Conservation (phyloP, 441 rosid species). For the Populus hybrid region DNA sequence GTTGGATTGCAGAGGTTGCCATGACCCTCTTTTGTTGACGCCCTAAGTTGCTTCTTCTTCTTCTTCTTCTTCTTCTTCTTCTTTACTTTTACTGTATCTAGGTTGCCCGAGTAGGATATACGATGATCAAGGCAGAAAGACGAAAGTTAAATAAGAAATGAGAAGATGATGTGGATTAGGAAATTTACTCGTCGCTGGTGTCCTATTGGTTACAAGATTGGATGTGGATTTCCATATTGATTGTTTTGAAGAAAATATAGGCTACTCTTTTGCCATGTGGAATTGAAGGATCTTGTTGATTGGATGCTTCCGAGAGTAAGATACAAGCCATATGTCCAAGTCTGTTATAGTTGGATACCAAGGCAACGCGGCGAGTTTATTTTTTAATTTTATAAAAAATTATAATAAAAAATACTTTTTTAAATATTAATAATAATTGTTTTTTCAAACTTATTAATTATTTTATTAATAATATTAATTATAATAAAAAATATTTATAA, state of each 20-base stretch:
- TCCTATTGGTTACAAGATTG: conserved; percentile 39
- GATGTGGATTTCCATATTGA: conserved; percentile 42
- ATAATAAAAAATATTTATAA: no score
- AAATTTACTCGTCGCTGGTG: conserved; percentile 46
- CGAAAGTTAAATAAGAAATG: conserved; percentile 31
- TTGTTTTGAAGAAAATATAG: conserved; percentile 15
- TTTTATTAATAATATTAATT: no score
- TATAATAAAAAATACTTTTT: no score
- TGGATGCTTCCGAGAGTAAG: background rate
- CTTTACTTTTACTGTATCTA: background rate
- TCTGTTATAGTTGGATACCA: no score
- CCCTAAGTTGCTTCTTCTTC: background rate
- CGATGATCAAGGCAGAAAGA: background rate
- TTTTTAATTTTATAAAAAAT: no score
- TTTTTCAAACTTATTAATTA: no score
- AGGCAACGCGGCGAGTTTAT: no score
- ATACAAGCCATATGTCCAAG: background rate
- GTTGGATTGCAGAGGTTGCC: conserved; percentile 71
- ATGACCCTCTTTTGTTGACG: conserved; percentile 19
- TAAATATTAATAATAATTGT: no score
- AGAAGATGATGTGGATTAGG: conserved; percentile 46
- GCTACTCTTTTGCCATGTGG: conserved; percentile 32
- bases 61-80: background rate
- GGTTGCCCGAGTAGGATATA: background rate
- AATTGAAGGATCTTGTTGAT: conserved; percentile 24